phyloP scores from a whole-genome alignment of 257 asterid genomes.

The Jasminum sambac region DNA sequence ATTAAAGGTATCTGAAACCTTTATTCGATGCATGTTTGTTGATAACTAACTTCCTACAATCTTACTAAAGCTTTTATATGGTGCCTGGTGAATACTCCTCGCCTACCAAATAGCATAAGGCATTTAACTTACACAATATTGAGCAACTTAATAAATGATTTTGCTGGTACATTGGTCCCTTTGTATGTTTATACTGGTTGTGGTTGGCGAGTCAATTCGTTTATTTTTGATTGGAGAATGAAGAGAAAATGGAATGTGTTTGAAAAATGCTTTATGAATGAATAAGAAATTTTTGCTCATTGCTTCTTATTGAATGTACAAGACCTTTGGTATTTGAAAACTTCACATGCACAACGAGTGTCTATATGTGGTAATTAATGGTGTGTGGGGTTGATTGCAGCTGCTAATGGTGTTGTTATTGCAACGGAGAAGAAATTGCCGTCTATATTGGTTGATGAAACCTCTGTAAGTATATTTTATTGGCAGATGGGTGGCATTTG shows the following conservation, averaged over 20 bases:
- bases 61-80: background rate
- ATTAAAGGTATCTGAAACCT: constrained; percentile 64
- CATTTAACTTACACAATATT: background rate
- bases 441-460: constrained; percentile 93
- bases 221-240: background rate
- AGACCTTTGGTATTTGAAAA: background rate
- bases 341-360: background rate
- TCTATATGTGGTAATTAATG: background rate
- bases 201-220: background rate
- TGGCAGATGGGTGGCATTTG: background rate
- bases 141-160: background rate
- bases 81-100: background rate
- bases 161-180: background rate
- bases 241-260: background rate
- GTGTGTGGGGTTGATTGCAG: constrained; percentile 43
- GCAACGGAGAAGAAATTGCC: constrained; percentile 98
- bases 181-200: background rate
- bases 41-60: background rate
- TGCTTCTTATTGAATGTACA: background rate
- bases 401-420: constrained; percentile 98
- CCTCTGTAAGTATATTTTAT: constrained; percentile 65
- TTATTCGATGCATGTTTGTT: background rate
- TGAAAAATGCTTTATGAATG: background rate
- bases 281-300: background rate
- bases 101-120: background rate